Evolutionary conservation across 805 yeast genomes (phyloP).

Genomic region (Candida sonorensis): DNA sequence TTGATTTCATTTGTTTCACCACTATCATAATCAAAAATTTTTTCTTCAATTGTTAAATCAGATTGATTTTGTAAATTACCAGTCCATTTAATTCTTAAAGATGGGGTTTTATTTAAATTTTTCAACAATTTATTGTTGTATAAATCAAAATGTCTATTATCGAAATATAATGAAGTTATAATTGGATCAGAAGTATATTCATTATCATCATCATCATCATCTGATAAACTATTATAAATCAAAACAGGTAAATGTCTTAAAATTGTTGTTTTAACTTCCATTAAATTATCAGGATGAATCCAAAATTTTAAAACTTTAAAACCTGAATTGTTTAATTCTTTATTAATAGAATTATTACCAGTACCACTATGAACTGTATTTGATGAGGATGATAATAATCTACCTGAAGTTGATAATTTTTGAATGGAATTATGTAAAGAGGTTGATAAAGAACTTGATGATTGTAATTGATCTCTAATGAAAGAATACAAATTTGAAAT

Average conservation of each 20-base stretch:
- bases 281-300: constrained; percentile 93
- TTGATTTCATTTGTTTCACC: constrained; percentile 48
- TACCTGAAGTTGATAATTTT: constrained; percentile 37
- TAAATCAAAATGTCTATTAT: constrained; percentile 72
- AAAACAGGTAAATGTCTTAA: constrained; percentile 90
- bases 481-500: constrained; percentile 76
- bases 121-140: constrained; percentile 80
- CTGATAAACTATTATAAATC: constrained; percentile 46
- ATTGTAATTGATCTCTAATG: constrained; percentile 63
- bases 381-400: constrained; percentile 27
- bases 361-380: constrained; percentile 12
- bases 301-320: constrained; percentile 79
- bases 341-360: no score
- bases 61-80: constrained; percentile 75
- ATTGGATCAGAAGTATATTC: constrained; percentile 65
- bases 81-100: constrained; percentile 84
- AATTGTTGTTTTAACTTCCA: constrained; percentile 96
- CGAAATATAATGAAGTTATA: constrained; percentile 83
- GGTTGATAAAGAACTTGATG: constrained; percentile 21
- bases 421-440: constrained; percentile 40
- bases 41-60: constrained; percentile 76
- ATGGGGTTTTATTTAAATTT: constrained; percentile 52
- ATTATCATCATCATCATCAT: constrained; percentile 36
- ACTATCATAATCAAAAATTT: constrained; percentile 52
- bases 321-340: constrained; percentile 18